A percentile compares a stretch with the other conserved stretches of the same genome.
phyloP scores from a whole-genome alignment of 768 basidiomycete genomes.

The Tricholoma saponaceum region DNA sequence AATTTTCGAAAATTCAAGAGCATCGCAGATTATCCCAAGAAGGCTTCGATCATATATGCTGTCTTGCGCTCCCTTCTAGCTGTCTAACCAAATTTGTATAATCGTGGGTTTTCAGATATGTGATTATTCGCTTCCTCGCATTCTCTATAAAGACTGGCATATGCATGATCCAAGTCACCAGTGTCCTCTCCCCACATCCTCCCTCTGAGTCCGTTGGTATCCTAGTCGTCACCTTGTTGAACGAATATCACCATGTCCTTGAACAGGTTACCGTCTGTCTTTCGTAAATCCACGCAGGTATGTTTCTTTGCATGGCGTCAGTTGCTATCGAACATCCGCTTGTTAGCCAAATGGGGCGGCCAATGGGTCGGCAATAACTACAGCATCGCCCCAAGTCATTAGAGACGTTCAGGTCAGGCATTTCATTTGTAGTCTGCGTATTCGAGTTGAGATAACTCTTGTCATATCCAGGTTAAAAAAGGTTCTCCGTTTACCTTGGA shows the following conservation, averaged over 20 bases:
- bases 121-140: too few relatives aligned
- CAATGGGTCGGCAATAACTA: conserved; percentile 7
- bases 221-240: not conserved
- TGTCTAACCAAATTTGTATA: not conserved
- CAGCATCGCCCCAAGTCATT: conserved; percentile 27
- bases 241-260: conserved; percentile 10
- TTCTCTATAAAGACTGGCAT: too few relatives aligned
- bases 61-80: conserved; percentile 1
- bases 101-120: too few relatives aligned
- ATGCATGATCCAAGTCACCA: too few relatives aligned
- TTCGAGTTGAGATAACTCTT: not conserved
- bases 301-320: not conserved
- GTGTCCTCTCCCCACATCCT: too few relatives aligned
- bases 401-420: conserved; percentile 19
- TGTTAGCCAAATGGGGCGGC: conserved; percentile 13
- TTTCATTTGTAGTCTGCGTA: not conserved
- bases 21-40: too few relatives aligned
- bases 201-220: too few relatives aligned
- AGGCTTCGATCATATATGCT: too few relatives aligned
- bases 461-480: conserved; percentile 37
- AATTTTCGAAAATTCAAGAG: too few relatives aligned
- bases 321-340: not conserved
- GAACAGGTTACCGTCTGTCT: conserved; percentile 19
- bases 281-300: conserved; percentile 4
- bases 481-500: conserved; percentile 32